Evolutionary conservation across 345 rosid genomes (phyloP).

Genomic region (Bruguiera sexangula): DNA sequence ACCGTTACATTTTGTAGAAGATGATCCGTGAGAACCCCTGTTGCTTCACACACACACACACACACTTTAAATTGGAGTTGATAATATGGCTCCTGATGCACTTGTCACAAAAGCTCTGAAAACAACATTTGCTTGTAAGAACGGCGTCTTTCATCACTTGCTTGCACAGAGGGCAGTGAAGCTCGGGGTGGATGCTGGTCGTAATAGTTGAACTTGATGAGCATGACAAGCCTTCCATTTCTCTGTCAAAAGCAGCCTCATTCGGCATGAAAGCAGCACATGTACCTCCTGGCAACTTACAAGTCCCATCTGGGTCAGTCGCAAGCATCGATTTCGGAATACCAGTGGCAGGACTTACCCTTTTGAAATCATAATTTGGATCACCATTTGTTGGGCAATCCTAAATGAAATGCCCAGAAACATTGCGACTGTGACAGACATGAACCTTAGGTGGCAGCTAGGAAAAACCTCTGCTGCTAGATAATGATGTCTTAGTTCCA

Average conservation of each 20-base stretch:
- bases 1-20: constrained; percentile 93
- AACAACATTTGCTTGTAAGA: constrained; percentile 91
- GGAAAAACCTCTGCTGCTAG: constrained; percentile 79
- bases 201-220: too few relatives aligned
- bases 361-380: constrained; percentile 79
- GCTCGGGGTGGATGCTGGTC: constrained; percentile 63
- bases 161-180: constrained; percentile 90
- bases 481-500: constrained; percentile 30
- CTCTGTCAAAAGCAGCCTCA: constrained; percentile 98
- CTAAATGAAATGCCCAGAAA: constrained; percentile 96
- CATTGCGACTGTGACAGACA: constrained; percentile 89
- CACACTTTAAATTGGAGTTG: constrained; percentile 71
- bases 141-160: constrained; percentile 85
- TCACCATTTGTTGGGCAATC: constrained; percentile 98
- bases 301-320: constrained; percentile 93
- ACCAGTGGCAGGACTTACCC: constrained; percentile 94
- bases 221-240: constrained; percentile 79
- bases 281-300: constrained; percentile 92
- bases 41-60: constrained; percentile 56
- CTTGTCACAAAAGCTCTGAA: constrained; percentile 75
- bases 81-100: constrained; percentile 76
- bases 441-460: constrained; percentile 95
- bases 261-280: constrained; percentile 92
- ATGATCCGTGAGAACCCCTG: constrained; percentile 83
- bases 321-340: constrained; percentile 97